These are phyloP conservation scores for Colletotrichum neosansevieriae DNA, from an alignment of 2,329 filamentous ascomycete species.

Conservation along the genomic window DNA sequence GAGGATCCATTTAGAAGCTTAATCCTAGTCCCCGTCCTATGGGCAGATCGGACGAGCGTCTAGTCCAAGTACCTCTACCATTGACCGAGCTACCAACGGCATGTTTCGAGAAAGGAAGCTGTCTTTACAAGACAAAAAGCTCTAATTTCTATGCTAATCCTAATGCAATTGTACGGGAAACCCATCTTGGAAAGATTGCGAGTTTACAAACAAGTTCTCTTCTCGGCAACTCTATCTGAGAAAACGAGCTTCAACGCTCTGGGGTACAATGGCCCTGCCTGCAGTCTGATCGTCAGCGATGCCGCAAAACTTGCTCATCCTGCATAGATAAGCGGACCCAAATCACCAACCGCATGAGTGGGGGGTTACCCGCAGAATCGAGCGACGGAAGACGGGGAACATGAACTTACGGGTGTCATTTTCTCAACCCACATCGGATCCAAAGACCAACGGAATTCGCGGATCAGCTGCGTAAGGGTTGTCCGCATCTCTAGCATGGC, in stretches of 20 bases:
- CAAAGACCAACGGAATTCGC: slow-evolving; percentile 46
- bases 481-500: slow-evolving; percentile 53
- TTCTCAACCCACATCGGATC: slow-evolving; percentile 48
- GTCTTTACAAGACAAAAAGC: slow-evolving; percentile 3
- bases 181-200: neutral
- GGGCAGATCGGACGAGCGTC: neutral
- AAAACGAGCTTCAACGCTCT: slow-evolving; percentile 32
- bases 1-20: slow-evolving; percentile 30
- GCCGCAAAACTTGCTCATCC: slow-evolving; percentile 10
- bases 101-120: slow-evolving; percentile 18
- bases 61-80: slow-evolving; percentile 7
- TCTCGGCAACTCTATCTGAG: slow-evolving; percentile 13
- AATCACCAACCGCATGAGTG: slow-evolving; percentile 7
- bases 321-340: slow-evolving; percentile 5
- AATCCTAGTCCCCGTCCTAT: slow-evolving; percentile 5
- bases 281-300: slow-evolving; percentile 15
- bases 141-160: slow-evolving; percentile 1
- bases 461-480: slow-evolving; percentile 49
- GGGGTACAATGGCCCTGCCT: slow-evolving; percentile 37
- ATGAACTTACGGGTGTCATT: slow-evolving; percentile 50
- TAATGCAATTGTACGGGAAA: slow-evolving; percentile 26
- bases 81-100: neutral
- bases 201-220: neutral
- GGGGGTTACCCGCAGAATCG: neutral
- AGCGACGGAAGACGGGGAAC: neutral